phyloP scores from a whole-genome alignment of 2,329 filamentous ascomycete species.

The Sporothrix pseudoabietina region DNA sequence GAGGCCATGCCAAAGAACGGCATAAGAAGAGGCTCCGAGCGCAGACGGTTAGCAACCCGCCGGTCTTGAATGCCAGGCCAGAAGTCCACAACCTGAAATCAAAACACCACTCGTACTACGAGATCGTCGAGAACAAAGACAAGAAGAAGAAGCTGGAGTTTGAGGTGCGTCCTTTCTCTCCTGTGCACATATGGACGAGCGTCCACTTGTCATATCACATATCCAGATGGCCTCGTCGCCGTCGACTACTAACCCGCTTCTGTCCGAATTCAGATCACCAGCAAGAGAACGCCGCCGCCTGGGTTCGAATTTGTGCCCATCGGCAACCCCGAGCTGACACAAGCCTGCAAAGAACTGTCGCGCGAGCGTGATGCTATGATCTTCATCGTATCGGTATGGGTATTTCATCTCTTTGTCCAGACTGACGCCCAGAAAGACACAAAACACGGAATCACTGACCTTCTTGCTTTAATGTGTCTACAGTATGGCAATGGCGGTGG shows the following conservation, averaged over 20 bases:
- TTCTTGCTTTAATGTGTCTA: conserved; percentile 36
- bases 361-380: conserved; percentile 64
- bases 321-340: conserved; percentile 63
- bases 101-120: conserved; percentile 64
- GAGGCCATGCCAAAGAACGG: conserved; percentile 40
- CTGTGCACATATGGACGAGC: not conserved
- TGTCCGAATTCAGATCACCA: conserved; percentile 51
- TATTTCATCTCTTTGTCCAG: not conserved
- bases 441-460: not conserved
- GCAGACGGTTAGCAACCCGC: conserved; percentile 37
- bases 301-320: conserved; percentile 65
- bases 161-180: conserved; percentile 51
- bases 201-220: not conserved
- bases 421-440: not conserved
- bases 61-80: conserved; percentile 39
- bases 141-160: conserved; percentile 66
- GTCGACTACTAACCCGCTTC: not conserved
- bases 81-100: conserved; percentile 46
- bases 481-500: not conserved
- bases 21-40: conserved; percentile 39
- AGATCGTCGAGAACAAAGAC: conserved; percentile 65
- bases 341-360: conserved; percentile 65
- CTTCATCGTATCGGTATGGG: conserved; percentile 65
- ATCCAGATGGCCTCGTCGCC: not conserved
- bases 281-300: conserved; percentile 55